Percentiles rank a stretch among this genome's conserved stretches.
phyloP scores from a whole-genome alignment of 2,329 filamentous ascomycete species.

The Trichoderma aggressivum region DNA sequence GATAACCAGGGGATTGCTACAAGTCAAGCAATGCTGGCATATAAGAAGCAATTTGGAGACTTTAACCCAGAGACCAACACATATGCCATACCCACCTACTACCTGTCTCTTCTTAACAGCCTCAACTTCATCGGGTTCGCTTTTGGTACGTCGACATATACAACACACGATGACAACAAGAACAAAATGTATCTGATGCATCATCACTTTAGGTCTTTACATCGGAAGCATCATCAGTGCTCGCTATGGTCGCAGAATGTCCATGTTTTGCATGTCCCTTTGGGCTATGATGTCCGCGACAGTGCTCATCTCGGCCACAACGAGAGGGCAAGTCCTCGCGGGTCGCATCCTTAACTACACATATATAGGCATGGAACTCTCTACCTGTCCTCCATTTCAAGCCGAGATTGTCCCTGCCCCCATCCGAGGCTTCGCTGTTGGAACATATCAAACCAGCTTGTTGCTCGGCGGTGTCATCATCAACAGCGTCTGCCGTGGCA shows the following conservation, averaged over 20 bases:
- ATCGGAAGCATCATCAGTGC: slow-evolving; percentile 2
- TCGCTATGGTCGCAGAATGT: slow-evolving; percentile 4
- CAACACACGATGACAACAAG: background rate
- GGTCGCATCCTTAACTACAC: slow-evolving; percentile 9
- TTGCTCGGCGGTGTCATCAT: slow-evolving; percentile 4
- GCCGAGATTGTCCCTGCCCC: slow-evolving; percentile 6
- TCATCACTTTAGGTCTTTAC: background rate
- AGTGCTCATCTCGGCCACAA: slow-evolving; percentile 9
- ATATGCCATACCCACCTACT: slow-evolving; percentile 11
- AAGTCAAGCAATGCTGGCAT: slow-evolving; percentile 7
- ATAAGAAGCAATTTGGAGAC: slow-evolving; percentile 11
- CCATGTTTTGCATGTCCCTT: slow-evolving; percentile 13
- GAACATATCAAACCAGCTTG: slow-evolving; percentile 3
- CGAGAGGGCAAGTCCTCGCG: slow-evolving; percentile 4
- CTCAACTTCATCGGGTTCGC: slow-evolving; percentile 9
- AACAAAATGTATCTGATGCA: background rate
- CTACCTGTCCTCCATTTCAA: slow-evolving; percentile 9
- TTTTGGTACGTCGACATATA: background rate
- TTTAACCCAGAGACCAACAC: background rate
- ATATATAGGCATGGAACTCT: slow-evolving; percentile 7
- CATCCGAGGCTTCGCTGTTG: slow-evolving; percentile 7
- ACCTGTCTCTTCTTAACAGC: slow-evolving; percentile 4
- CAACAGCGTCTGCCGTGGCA: slow-evolving; percentile 8
- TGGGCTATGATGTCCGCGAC: slow-evolving; percentile 12
- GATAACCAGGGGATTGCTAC: slow-evolving; percentile 10